Evolutionary conservation across 352 stramenopile species (phyloP), one percentile per base, ranked within the genome.

Genomic region (Blastocystis hominis): DNA sequence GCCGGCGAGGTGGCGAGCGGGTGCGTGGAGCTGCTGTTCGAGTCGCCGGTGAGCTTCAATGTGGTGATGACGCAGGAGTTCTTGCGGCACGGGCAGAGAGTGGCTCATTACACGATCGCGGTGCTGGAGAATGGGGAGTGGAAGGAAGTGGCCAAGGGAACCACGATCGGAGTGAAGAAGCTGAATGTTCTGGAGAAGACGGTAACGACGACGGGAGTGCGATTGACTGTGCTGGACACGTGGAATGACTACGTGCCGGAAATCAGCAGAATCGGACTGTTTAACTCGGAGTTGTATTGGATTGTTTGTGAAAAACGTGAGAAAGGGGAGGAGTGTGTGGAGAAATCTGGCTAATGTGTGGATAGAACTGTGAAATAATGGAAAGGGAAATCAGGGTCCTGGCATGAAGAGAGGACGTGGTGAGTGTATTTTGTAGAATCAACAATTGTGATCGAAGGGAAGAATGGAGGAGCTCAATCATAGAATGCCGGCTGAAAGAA

Each of bases 61-160:
- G 77, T 78, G 47, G 50, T 87, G 13, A 87, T 87, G 77, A 78
- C 59, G 44, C 77, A 87, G 55, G 77, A 87, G 46, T 87, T 87
- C 77, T 77, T 87, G 17, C 77, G 77, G 9, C 66, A 75, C 55
- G 77, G 77, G 0, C 77, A 87, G 66, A 75, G 44, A 30, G 66
- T 87, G 15, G 77, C 77, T 30, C 62, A 87, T 44, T 87, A 78
- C 24, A 40, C 47, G 15, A 78, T 87, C 42, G 7, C 62, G 3
- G 50, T 87, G 5, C 17, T 59, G 44, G 54, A 87, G 53, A 56
- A 56, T 7, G 77, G 75, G 4, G 34, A 72, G 6, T 87, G 66
- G 62, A 34, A 53, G 30, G 77, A 87, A 34, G 62, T 87, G 4
- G 55, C 77, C 20, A 87, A 87, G 66, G 77, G 77, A 36, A 87